Conservation (phyloP, 495 filamentous ascomycete species). For the Aspergillus homomorphus region DNA sequence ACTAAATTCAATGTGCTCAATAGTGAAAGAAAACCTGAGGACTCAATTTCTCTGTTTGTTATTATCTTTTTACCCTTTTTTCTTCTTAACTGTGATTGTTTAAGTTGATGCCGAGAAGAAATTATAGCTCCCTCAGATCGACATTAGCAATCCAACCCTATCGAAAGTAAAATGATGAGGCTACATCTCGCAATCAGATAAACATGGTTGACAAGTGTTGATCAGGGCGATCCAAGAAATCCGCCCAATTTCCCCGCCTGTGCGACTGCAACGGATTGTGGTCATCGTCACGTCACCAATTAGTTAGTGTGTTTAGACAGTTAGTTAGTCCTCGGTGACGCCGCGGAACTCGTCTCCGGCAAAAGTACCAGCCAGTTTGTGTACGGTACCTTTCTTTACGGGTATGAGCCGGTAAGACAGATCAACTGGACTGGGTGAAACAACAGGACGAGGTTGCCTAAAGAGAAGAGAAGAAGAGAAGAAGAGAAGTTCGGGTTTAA, state of each 20-base stretch:
- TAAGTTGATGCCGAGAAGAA: too few relatives aligned
- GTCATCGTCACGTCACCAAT: slow-evolving; percentile 12
- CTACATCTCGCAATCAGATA: not conserved
- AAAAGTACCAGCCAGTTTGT: not conserved
- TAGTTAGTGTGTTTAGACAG: too few relatives aligned
- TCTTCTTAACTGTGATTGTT: too few relatives aligned
- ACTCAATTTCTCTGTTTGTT: too few relatives aligned
- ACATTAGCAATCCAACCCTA: too few relatives aligned
- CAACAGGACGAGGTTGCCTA: not conserved
- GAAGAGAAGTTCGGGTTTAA: too few relatives aligned
- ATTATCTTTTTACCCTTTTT: too few relatives aligned
- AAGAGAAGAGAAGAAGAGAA: too few relatives aligned
- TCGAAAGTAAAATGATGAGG: too few relatives aligned
- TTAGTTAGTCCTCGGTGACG: not conserved
- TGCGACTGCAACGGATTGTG: not conserved
- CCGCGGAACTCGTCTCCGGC: slow-evolving; percentile 6
- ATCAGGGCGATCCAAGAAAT: not conserved
- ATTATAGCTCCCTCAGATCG: too few relatives aligned
- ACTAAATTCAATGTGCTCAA: too few relatives aligned
- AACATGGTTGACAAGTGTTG: not conserved
- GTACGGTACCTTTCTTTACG: not conserved
- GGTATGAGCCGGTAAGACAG: not conserved
- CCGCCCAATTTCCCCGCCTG: not conserved
- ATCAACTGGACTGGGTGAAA: not conserved
- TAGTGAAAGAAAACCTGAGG: too few relatives aligned